Conservation (phyloP, 2,329 filamentous ascomycete species). For the Botrytis sinoallii region DNA sequence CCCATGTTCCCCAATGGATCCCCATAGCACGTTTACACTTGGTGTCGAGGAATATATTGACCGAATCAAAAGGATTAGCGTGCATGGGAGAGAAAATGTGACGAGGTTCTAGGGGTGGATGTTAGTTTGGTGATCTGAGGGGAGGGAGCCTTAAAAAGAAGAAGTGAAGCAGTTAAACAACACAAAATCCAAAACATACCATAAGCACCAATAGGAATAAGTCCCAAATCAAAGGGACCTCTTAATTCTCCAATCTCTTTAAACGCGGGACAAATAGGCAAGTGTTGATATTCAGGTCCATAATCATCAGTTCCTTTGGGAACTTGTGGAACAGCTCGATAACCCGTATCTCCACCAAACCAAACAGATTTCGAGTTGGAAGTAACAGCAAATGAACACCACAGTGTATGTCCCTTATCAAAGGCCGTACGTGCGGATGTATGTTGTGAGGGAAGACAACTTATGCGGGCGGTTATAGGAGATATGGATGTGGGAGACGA, state of each 20-base stretch:
- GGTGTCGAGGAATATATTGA: slow-evolving; percentile 86
- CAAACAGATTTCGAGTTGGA: slow-evolving; percentile 76
- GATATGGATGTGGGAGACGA: slow-evolving; percentile 27
- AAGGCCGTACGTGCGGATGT: slow-evolving; percentile 64
- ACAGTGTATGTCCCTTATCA: slow-evolving; percentile 72
- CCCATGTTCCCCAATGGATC: slow-evolving; percentile 80
- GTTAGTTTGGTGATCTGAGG: not conserved
- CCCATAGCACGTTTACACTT: slow-evolving; percentile 73
- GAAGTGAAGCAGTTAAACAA: too few species aligned
- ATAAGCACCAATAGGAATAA: slow-evolving; percentile 94
- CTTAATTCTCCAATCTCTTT: slow-evolving; percentile 74
- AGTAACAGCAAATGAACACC: slow-evolving; percentile 80
- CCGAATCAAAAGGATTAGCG: slow-evolving; percentile 79
- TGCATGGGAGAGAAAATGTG: slow-evolving; percentile 76
- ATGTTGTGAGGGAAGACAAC: slow-evolving; percentile 83
- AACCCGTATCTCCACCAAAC: slow-evolving; percentile 90
- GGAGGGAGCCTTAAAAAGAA: not conserved
- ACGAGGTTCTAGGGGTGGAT: slow-evolving; percentile 49
- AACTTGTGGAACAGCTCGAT: slow-evolving; percentile 69
- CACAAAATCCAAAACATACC: not conserved
- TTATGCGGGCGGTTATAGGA: slow-evolving; percentile 67
- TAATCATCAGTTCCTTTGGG: slow-evolving; percentile 68
- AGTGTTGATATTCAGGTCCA: slow-evolving; percentile 58
- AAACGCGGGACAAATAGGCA: slow-evolving; percentile 80
- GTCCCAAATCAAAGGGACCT: slow-evolving; percentile 84